phyloP scores from a whole-genome alignment of 2,329 filamentous ascomycete species.

The Exophiala alcalophila region DNA sequence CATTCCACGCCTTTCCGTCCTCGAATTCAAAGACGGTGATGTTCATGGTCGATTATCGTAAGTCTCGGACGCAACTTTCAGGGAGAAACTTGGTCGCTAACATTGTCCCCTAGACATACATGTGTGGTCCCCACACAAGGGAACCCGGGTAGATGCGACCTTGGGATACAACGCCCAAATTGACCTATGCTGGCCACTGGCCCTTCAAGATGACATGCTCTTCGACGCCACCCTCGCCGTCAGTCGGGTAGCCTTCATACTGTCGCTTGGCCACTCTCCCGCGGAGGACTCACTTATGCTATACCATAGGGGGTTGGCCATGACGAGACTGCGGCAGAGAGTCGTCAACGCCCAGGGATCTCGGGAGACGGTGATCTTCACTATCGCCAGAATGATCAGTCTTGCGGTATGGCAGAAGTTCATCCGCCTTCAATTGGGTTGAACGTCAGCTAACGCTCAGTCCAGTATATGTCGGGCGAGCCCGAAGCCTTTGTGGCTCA shows the following conservation, averaged over 20 bases:
- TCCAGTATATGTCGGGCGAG: conserved; percentile 22
- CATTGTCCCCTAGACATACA: conserved; percentile 11
- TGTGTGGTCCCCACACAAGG: conserved; percentile 17
- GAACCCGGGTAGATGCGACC: conserved; percentile 12
- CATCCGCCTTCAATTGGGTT: background rate
- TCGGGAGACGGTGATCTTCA: conserved; percentile 16
- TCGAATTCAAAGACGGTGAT: conserved; percentile 14
- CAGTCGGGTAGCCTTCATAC: conserved; percentile 14
- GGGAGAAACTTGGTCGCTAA: conserved; percentile 1
- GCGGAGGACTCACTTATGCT: conserved; percentile 18
- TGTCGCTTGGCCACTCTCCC: conserved; percentile 9
- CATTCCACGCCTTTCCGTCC: conserved; percentile 13
- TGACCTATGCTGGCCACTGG: conserved; percentile 23
- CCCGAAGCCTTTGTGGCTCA: conserved; percentile 18
- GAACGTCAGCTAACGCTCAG: background rate
- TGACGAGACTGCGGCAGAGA: conserved; percentile 12
- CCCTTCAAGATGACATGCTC: conserved; percentile 21
- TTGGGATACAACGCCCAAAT: conserved; percentile 21
- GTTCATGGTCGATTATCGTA: conserved; percentile 20
- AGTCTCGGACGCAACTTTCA: background rate
- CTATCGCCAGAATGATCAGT: conserved; percentile 17
- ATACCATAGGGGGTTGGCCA: conserved; percentile 14
- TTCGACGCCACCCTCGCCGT: conserved; percentile 22
- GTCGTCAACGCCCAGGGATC: background rate
- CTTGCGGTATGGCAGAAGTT: conserved; percentile 11